Base-by-base conservation (phyloP, 202 grass and related monocot species). In the Cymbopogon flexuosus region DNA sequence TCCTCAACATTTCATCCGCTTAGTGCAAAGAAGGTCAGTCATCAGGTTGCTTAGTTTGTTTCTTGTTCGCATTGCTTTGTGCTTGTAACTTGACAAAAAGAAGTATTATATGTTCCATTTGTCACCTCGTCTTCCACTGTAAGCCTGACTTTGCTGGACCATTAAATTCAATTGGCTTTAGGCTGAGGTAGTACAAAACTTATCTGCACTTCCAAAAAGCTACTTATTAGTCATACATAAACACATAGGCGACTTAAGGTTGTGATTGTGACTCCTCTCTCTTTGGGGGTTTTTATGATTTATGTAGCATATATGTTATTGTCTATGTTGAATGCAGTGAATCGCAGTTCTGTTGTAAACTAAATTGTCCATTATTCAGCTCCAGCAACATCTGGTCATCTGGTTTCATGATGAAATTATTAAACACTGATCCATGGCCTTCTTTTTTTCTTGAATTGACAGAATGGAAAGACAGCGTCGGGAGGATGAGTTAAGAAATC, bases 381-480 rank as follows among this genome's bases (percentile, higher is more conserved):
- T 78, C 67, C 37, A 62, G 15, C 56, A 62, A 73, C 37, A 34
- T n/a, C n/a, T n/a, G n/a, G n/a, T n/a, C n/a, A n/a, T 10, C 24
- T 73, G 24, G 39, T 83, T 68, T 84, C 34, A 73, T 76, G 42
- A 64, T 88, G 47, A 70, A 16, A 62, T 54, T 36, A 40, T 54
- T 45, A 22, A 77, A 66, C 73, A 36, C 63, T 79, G 70, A 77
- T 1, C 16, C 16, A 67, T 83, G 57, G n/a, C 42, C 21, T 84
- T 76, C 14, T 75, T 61, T 89, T 79, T 54, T 16, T 35, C 18
- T 75, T 18, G 68, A 77, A 76, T 72, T 72, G 82, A 34, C 72
- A 99, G 96, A 82, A 96, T 99, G 92, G 96, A 99, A 80, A 95
- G 96, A 81, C 96, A 96, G 54, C 90, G 90, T 36, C 85, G 83